phyloP scores from a whole-genome alignment of 345 rosid genomes.

The Clausena lansium region DNA sequence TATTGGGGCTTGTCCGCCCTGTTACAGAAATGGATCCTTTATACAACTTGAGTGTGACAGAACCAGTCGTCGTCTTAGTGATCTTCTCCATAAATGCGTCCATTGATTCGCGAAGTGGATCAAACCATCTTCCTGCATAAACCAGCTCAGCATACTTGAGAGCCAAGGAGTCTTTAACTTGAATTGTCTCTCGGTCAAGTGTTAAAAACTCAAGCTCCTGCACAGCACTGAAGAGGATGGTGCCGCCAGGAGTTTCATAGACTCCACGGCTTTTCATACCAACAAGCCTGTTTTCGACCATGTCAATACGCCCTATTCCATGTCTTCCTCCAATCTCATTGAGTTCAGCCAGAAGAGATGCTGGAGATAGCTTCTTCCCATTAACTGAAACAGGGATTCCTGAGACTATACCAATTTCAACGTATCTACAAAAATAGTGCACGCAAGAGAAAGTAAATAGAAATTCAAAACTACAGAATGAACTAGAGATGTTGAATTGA shows the following conservation, averaged over 20 bases:
- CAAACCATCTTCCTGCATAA: slow-evolving; percentile 97
- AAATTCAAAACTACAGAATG: not conserved
- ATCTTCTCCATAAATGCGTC: slow-evolving; percentile 89
- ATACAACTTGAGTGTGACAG: slow-evolving; percentile 70
- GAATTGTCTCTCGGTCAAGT: slow-evolving; percentile 79
- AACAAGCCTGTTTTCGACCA: slow-evolving; percentile 91
- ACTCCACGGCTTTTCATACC: slow-evolving; percentile 98
- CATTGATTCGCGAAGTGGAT: slow-evolving; percentile 75
- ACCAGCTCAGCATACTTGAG: slow-evolving; percentile 89
- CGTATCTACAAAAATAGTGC: slow-evolving; percentile 40
- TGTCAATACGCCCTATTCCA: slow-evolving; percentile 83
- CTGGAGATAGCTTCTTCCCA: slow-evolving; percentile 71
- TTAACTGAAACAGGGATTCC: slow-evolving; percentile 78
- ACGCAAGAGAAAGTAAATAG: not conserved
- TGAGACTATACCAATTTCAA: slow-evolving; percentile 65
- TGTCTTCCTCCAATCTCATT: slow-evolving; percentile 81
- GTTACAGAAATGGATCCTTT: slow-evolving; percentile 72
- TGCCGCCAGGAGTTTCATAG: slow-evolving; percentile 98
- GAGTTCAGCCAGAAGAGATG: slow-evolving; percentile 63
- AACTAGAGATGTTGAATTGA: not conserved
- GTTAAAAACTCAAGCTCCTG: slow-evolving; percentile 86
- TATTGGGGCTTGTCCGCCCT: slow-evolving; percentile 62
- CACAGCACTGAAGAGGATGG: slow-evolving; percentile 72
- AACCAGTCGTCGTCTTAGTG: slow-evolving; percentile 69
- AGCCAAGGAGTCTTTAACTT: slow-evolving; percentile 72